Conservation (phyloP, 495 filamentous ascomycete species). For the Saxophila tyrrhenica region DNA sequence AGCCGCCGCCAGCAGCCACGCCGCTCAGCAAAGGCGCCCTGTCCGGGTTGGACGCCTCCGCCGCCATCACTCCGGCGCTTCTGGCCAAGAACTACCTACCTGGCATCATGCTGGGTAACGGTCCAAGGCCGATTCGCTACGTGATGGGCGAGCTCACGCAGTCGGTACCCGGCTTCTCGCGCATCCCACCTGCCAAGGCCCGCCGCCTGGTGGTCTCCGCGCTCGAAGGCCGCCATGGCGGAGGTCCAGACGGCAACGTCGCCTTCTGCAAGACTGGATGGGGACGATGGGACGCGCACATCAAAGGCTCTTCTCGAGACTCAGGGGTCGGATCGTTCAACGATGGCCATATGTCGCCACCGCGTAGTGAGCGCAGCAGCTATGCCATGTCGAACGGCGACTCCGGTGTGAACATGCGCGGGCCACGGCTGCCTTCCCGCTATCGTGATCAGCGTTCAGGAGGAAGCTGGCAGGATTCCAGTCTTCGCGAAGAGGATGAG, state of each 20-base stretch:
- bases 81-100: slow-evolving; percentile 88
- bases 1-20: slow-evolving; percentile 6
- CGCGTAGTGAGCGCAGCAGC: slow-evolving; percentile 17
- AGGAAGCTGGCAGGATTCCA: slow-evolving; percentile 56
- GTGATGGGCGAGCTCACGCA: slow-evolving; percentile 89
- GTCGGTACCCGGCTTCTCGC: slow-evolving; percentile 82
- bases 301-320: slow-evolving; percentile 39
- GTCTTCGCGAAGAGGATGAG: slow-evolving; percentile 44
- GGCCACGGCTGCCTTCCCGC: slow-evolving; percentile 32
- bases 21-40: slow-evolving; percentile 33
- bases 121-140: slow-evolving; percentile 85
- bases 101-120: slow-evolving; percentile 77
- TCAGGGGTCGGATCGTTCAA: slow-evolving; percentile 19
- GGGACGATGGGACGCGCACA: slow-evolving; percentile 87
- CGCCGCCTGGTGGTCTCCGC: slow-evolving; percentile 77
- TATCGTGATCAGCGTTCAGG: slow-evolving; percentile 41
- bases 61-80: slow-evolving; percentile 73
- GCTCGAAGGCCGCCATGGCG: slow-evolving; percentile 61
- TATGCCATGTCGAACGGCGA: slow-evolving; percentile 31
- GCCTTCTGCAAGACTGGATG: slow-evolving; percentile 94
- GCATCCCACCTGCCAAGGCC: slow-evolving; percentile 84
- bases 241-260: slow-evolving; percentile 59
- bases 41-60: slow-evolving; percentile 55
- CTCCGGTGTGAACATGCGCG: slow-evolving; percentile 13
- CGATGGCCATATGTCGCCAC: slow-evolving; percentile 17